These are phyloP conservation scores for Zoysia pacifica DNA, from an alignment of 176 grass and related monocot genomes.

Conservation along the genomic window DNA sequence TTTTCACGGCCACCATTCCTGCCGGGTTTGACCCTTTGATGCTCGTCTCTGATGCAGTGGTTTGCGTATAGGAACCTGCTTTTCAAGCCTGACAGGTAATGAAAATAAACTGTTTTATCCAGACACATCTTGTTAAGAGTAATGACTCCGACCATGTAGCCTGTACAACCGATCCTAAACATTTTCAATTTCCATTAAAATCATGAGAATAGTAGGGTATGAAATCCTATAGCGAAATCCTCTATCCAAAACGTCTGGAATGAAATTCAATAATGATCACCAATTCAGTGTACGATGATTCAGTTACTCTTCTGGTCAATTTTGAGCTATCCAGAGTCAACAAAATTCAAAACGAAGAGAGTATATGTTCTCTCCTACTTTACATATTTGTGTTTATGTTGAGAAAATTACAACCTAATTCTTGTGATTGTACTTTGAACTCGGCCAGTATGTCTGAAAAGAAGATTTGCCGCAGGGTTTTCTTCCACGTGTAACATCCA, in stretches of 20 bases:
- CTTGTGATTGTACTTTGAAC: too few species aligned
- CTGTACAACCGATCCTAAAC: not conserved
- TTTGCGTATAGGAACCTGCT: constrained; percentile 84
- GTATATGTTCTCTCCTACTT: too few species aligned
- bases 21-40: not conserved
- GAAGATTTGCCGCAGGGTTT: too few species aligned
- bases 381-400: not conserved
- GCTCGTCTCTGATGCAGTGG: constrained; percentile 52
- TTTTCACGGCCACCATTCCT: not conserved
- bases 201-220: not conserved
- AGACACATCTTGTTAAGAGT: not conserved
- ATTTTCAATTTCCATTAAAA: not conserved
- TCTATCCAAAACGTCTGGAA: not conserved
- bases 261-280: not conserved
- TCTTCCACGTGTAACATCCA: not conserved
- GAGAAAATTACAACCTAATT: too few species aligned
- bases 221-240: not conserved
- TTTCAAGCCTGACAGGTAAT: constrained; percentile 89
- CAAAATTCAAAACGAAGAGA: too few species aligned
- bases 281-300: not conserved
- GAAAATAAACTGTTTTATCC: not conserved
- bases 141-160: not conserved
- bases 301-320: not conserved
- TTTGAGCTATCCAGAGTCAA: too few species aligned
- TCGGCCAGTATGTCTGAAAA: too few species aligned